Base-by-base conservation (phyloP, 2,329 filamentous ascomycete genomes). In the Xylariaceae sp. region DNA sequence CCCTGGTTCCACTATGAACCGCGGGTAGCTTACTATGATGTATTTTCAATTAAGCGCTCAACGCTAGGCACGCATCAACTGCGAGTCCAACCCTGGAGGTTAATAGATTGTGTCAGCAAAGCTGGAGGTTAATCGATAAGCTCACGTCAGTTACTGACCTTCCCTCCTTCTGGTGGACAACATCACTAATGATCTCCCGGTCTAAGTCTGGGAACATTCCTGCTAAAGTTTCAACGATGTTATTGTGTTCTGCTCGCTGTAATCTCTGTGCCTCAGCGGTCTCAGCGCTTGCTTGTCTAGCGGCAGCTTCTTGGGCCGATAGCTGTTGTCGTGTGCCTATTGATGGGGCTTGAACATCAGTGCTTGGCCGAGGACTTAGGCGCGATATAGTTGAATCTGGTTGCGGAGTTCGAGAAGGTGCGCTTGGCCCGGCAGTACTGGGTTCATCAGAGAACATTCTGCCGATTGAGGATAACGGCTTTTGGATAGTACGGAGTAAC, bases 161-260 rank as follows among this genome's bases (percentile, higher is more conserved):
- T 69, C 94, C 95, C 73, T 97, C 88, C 75, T 99, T 97, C 76
- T 95, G 85, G 70, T 93, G 86, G 21, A 99, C 94, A 33, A 99
- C 94, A 75, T 99, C 94, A 66, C 92, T 92, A 68, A 99, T 97
- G 30, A 99, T 83, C 42, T 99, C 95, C 66, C 86, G 85, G 71
- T 99, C 94, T 44, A 99, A 77, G 68, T 95, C 92, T 1, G 94
- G 94, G 71, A 99, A 99, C 94, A 99, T 99, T 64, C 91, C 89
- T 41, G 91, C 87, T 52, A 99, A 76, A 29, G 94, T 97, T 74
- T 97, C 94, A 2, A 97, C 93, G 6, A 99, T 86, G 64, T 92
- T 93, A 48, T 84, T 80, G 72, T 97, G 92, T 77, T 99, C 94
- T 50, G 88, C 87, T 29, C 86, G 81, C 62, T 94, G 86, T 55